These are phyloP conservation scores for Saccharomyces hybrid DNA, from an alignment of 1,139 yeast species.

Conservation along the genomic window DNA sequence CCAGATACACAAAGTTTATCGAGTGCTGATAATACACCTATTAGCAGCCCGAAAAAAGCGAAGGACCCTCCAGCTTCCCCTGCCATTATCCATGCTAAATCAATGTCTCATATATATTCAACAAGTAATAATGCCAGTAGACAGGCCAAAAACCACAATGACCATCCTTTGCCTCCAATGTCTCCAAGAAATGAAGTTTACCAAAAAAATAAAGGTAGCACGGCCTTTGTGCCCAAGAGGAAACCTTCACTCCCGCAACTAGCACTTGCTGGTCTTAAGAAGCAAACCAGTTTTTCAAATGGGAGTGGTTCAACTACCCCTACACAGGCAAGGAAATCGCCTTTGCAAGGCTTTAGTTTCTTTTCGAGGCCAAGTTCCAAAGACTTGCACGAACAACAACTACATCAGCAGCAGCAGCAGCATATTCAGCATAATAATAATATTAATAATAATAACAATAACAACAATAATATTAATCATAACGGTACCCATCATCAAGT, in stretches of 20 bases:
- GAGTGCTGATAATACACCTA: constrained; percentile 23
- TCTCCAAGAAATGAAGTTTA: constrained; percentile 1
- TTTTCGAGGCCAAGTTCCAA: constrained; percentile 27
- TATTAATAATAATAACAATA: constrained; percentile 10
- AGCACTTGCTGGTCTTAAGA: constrained; percentile 22
- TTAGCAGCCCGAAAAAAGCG: constrained; percentile 19
- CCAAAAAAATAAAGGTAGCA: constrained; percentile 10
- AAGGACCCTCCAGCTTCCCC: constrained; percentile 3
- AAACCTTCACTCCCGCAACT: constrained; percentile 29
- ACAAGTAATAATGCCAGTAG: not conserved
- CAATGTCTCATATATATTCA: constrained; percentile 1
- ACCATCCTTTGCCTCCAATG: not conserved
- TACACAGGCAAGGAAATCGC: constrained; percentile 25
- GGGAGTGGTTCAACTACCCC: constrained; percentile 13
- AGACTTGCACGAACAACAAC: constrained; percentile 16
- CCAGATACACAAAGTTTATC: constrained; percentile 29
- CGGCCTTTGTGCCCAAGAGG: constrained; percentile 17
- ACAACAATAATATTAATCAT: constrained; percentile 9
- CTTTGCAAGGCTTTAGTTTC: constrained; percentile 28
- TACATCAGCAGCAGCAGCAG: constrained; percentile 13
- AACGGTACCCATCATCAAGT: constrained; percentile 1
- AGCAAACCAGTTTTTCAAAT: constrained; percentile 22
- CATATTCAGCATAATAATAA: constrained; percentile 12
- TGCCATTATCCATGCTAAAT: constrained; percentile 3
- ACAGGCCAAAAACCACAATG: not conserved